A percentile compares a stretch with the other conserved stretches of the same genome.
Conservation (phyloP, 306 rosid species). For the Ochetophila trinervis region DNA sequence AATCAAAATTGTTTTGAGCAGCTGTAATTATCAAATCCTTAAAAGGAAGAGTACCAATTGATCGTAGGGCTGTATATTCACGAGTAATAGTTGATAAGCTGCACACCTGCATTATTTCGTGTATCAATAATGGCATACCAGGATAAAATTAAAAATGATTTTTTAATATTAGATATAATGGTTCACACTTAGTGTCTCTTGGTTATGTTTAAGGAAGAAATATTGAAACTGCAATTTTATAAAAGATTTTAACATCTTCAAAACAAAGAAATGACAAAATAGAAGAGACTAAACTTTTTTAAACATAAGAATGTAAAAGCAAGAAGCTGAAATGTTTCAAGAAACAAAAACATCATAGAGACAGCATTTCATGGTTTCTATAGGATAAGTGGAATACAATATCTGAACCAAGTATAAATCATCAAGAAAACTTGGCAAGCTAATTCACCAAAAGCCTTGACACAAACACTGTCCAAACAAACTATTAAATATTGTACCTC, state of each 20-base stretch:
- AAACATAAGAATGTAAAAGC: neutral
- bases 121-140: constrained; percentile 7
- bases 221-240: neutral
- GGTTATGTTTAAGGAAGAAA: neutral
- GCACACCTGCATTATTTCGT: constrained; percentile 62
- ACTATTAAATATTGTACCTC: no score
- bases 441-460: neutral
- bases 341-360: neutral
- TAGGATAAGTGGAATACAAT: neutral
- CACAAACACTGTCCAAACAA: no score
- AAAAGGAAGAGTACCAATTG: constrained; percentile 64
- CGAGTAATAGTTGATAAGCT: constrained; percentile 86
- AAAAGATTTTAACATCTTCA: neutral
- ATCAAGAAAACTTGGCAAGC: neutral
- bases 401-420: neutral
- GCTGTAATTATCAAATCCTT: constrained; percentile 77
- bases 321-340: neutral
- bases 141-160: constrained; percentile 10
- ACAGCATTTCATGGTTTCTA: neutral
- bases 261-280: neutral
- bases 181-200: neutral
- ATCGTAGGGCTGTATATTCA: constrained; percentile 70
- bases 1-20: constrained; percentile 36
- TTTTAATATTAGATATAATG: neutral
- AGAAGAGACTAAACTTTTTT: neutral